A percentile compares a stretch with the other conserved stretches of the same genome.
These are phyloP conservation scores for Ascochyta rabiei DNA, from an alignment of 2,329 filamentous ascomycete species.

Conservation along the genomic window DNA sequence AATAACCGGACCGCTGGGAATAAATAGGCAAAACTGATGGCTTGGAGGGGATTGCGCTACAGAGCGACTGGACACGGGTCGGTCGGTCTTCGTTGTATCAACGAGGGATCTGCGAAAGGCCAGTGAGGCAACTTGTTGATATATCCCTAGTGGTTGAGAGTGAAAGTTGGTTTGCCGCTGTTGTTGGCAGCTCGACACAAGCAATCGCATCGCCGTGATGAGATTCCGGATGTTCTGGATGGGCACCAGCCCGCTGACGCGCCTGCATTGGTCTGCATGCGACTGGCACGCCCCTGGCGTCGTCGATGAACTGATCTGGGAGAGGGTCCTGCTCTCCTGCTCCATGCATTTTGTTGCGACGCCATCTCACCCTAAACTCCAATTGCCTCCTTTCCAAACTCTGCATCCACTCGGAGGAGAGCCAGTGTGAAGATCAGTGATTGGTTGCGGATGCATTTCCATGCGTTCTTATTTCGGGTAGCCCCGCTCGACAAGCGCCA, in stretches of 20 bases:
- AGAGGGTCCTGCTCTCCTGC: not conserved
- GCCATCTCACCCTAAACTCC: not conserved
- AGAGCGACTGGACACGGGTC: not conserved
- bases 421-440: conserved; percentile 7
- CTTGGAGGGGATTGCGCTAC: not conserved
- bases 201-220: not conserved
- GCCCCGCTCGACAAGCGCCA: conserved; percentile 29
- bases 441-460: conserved; percentile 16
- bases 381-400: not conserved
- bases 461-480: conserved; percentile 24
- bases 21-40: not conserved
- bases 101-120: conserved; percentile 1
- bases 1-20: conserved; percentile 1
- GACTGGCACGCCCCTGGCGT: conserved; percentile 1
- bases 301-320: not conserved
- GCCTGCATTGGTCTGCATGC: not conserved
- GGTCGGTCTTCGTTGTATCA: not conserved
- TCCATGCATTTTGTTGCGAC: not conserved
- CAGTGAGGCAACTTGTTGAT: not conserved
- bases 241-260: not conserved
- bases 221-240: conserved; percentile 9
- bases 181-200: conserved; percentile 14
- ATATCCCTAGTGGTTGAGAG: not conserved
- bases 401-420: conserved; percentile 6
- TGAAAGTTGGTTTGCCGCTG: conserved; percentile 12